phyloP scores from a whole-genome alignment of 208 protist genomes.

The Trypanosoma mega region DNA sequence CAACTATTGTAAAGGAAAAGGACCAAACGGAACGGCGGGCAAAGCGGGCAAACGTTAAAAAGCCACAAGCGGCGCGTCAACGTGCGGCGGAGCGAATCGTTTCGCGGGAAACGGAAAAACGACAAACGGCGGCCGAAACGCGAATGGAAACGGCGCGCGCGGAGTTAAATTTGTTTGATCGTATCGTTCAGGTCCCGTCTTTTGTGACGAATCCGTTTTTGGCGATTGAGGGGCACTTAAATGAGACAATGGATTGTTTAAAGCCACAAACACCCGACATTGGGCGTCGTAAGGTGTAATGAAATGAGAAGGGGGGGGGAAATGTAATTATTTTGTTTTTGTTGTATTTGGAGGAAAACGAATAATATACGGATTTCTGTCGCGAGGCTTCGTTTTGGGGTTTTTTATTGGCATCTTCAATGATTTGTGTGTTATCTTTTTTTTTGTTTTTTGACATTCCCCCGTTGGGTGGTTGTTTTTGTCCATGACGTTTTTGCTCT shows the following conservation, averaged over 20 bases:
- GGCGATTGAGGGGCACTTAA: conserved; percentile 59
- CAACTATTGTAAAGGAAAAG: too few species aligned
- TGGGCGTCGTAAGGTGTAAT: conserved; percentile 25
- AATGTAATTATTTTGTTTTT: too few species aligned
- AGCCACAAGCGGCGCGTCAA: neutral
- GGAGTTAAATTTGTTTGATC: conserved; percentile 65
- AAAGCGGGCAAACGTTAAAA: neutral
- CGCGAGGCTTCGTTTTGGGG: too few species aligned
- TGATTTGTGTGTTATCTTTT: too few species aligned
- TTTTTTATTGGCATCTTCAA: too few species aligned
- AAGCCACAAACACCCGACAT: conserved; percentile 77
- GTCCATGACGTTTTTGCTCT: too few species aligned
- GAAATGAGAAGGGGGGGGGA: too few species aligned
- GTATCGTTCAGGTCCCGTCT: conserved; percentile 36
- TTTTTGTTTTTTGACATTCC: too few species aligned
- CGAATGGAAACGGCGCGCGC: conserved; percentile 47
- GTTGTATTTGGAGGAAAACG: too few species aligned
- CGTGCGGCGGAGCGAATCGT: neutral
- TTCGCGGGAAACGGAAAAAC: neutral
- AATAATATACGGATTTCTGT: too few species aligned
- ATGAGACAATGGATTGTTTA: conserved; percentile 54
- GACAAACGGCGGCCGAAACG: conserved; percentile 32
- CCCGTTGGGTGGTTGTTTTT: too few species aligned
- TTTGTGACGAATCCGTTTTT: conserved; percentile 63
- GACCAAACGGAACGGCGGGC: neutral